Evolutionary conservation across 305 asterid genomes (phyloP), one percentile per base, ranked within the genome.

Genomic region (Solanum hybrid): DNA sequence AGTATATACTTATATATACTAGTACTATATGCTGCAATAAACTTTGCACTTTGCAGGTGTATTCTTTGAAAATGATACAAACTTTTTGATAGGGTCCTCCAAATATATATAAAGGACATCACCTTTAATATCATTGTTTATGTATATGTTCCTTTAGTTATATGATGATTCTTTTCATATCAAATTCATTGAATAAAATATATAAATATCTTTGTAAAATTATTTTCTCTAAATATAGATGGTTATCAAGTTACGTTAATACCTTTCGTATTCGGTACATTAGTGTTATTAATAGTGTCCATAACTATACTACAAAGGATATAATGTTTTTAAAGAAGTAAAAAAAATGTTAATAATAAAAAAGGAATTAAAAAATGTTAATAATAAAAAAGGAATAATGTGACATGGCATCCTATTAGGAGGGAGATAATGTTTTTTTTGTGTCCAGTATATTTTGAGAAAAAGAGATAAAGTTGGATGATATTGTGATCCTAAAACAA

Each of bases 11-110:
- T 72, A 72, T 56, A 56, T 56, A 17, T 7, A 56, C 24, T 56
- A 56, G 69, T 56, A 56, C 11, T 56, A 56, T 60, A 19, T 73
- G 78, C 78, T 29, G 19, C 7, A 26, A 81, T 27, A 19, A 40
- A 81, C 86, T 15, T 26, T 80, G 13, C 66, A 24, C 86, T 81
- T 38, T 84, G 38, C 72, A 51, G 76, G 87, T 85, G 72, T 32
- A 32, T 51, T 85, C 40, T 66, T 72, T 71, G 88, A 66, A 37
- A 36, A 78, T 76, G 56, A 86, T 85, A 1, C 3, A 27, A 42
- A 32, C 76, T 85, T 85, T 85, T 56, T 85, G 42, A 85, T 84
- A 82, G 87, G 87, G 19, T 45, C 73, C 87, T 45, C 87, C 38
- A 81, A 40, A 82, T 42, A 42, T 42, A 82, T 42, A 9, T 42